These are phyloP conservation scores for Starmerella davenportii DNA, from an alignment of 805 yeast genomes.

Conservation along the genomic window DNA sequence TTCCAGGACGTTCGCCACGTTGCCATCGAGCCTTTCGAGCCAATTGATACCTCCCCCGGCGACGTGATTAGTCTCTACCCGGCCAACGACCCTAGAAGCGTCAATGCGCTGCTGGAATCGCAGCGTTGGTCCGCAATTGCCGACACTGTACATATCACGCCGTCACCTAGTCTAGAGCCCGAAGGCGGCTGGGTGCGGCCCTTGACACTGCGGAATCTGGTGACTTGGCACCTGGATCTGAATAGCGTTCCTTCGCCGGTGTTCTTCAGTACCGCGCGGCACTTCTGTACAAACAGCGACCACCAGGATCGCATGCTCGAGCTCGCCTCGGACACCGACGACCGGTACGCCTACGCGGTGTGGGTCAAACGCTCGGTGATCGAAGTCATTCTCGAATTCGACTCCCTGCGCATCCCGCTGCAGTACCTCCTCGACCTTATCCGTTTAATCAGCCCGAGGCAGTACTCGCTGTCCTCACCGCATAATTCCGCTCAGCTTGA, in stretches of 20 bases:
- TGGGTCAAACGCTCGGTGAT: slow-evolving; percentile 76
- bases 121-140: slow-evolving; percentile 65
- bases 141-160: slow-evolving; percentile 30
- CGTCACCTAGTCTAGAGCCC: not conserved
- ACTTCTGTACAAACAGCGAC: slow-evolving; percentile 51
- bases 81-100: slow-evolving; percentile 43
- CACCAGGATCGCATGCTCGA: slow-evolving; percentile 64
- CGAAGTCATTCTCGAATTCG: slow-evolving; percentile 72
- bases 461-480: slow-evolving; percentile 65
- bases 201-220: slow-evolving; percentile 50
- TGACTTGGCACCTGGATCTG: slow-evolving; percentile 69
- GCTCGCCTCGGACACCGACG: slow-evolving; percentile 60
- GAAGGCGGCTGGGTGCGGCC: slow-evolving; percentile 21
- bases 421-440: slow-evolving; percentile 59
- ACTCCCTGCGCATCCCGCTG: slow-evolving; percentile 54
- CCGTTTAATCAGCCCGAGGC: slow-evolving; percentile 63
- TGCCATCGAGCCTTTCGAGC: slow-evolving; percentile 24
- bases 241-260: slow-evolving; percentile 67
- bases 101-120: slow-evolving; percentile 41
- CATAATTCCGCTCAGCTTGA: slow-evolving; percentile 28
- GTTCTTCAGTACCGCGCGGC: slow-evolving; percentile 57
- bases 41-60: slow-evolving; percentile 41
- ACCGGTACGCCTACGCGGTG: slow-evolving; percentile 76
- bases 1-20: slow-evolving; percentile 79
- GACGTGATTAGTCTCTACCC: slow-evolving; percentile 71